Conservation (phyloP, 306 rosid genomes). For the Cucurbita pepo region DNA sequence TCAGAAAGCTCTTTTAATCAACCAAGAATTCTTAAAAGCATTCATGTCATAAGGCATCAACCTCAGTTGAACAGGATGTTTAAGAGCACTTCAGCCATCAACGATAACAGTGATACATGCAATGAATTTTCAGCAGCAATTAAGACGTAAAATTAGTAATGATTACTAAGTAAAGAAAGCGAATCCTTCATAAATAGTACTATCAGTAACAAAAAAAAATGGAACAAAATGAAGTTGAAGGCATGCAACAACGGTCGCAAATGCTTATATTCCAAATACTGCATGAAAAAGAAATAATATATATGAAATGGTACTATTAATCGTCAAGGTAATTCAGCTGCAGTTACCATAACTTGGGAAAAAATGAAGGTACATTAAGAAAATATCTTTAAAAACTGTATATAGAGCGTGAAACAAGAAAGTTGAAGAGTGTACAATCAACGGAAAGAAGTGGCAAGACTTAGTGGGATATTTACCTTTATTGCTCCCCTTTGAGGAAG, state of each 20-base stretch:
- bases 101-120: not conserved
- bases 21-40: not conserved
- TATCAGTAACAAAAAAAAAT: not conserved
- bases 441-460: not conserved
- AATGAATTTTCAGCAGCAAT: not conserved
- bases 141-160: not conserved
- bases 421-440: not conserved
- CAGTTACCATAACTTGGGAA: not conserved
- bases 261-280: not conserved
- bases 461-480: constrained; percentile 34
- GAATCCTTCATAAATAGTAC: not conserved
- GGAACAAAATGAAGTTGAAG: not conserved
- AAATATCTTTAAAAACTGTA: not conserved
- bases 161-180: not conserved
- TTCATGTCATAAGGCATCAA: not conserved
- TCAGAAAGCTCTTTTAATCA: not conserved
- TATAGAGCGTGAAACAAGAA: not conserved
- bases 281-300: not conserved
- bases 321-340: not conserved
- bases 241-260: not conserved
- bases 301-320: not conserved
- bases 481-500: constrained; percentile 84
- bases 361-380: not conserved
- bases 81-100: not conserved
- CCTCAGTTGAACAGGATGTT: not conserved